Conservation (phyloP, 768 basidiomycete genomes). For the Termitomyces sp. region DNA sequence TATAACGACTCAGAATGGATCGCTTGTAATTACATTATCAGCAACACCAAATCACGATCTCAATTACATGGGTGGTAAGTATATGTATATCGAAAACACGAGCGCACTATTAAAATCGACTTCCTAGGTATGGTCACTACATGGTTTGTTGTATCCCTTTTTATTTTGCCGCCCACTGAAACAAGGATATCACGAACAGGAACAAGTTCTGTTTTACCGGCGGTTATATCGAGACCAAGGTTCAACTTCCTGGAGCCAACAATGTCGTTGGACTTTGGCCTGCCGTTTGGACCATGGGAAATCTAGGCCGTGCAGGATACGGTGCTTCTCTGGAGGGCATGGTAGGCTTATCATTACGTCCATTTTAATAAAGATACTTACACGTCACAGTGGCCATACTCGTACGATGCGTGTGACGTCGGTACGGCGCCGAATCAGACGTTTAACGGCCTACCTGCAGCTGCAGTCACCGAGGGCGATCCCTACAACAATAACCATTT, state of each 20-base stretch:
- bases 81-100: constrained; percentile 2
- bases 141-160: constrained; percentile 24
- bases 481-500: constrained; percentile 35
- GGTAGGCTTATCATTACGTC: constrained; percentile 31
- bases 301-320: constrained; percentile 74
- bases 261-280: constrained; percentile 73
- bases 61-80: constrained; percentile 62
- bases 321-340: constrained; percentile 80
- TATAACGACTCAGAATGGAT: constrained; percentile 68
- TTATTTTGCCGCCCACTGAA: constrained; percentile 18
- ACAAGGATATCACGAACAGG: constrained; percentile 30
- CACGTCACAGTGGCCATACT: constrained; percentile 66
- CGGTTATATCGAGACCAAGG: constrained; percentile 63
- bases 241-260: constrained; percentile 61
- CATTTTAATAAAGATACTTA: background rate
- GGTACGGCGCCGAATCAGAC: constrained; percentile 84
- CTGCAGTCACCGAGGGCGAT: constrained; percentile 59
- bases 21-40: constrained; percentile 67
- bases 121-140: constrained; percentile 37
- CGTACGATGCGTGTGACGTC: constrained; percentile 78
- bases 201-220: constrained; percentile 92
- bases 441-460: constrained; percentile 57
- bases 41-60: constrained; percentile 62
- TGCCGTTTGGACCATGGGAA: constrained; percentile 73
- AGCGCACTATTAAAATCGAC: constrained; percentile 22